Percentiles rank a stretch among this genome's conserved stretches.
Evolutionary conservation across 2,329 filamentous ascomycete genomes (phyloP).

Genomic region (Epichloe scottii): DNA sequence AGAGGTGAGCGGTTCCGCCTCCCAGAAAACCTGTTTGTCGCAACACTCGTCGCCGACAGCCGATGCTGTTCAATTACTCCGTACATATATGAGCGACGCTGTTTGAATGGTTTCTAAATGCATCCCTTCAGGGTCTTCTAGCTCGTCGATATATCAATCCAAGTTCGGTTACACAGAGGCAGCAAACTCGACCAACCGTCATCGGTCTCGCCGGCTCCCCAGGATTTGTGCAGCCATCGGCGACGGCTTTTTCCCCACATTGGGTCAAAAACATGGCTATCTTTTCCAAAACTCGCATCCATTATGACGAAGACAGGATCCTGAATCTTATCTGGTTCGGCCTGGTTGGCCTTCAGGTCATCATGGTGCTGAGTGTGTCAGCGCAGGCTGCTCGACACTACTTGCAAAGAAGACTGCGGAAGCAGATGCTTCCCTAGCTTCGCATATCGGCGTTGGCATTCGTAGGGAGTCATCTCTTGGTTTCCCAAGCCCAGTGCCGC

Average conservation of each 20-base stretch:
- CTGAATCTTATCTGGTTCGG: slow-evolving; percentile 35
- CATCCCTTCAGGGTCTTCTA: not conserved
- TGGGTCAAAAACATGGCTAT: slow-evolving; percentile 8
- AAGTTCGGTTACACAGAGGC: too few relatives aligned
- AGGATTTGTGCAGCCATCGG: not conserved
- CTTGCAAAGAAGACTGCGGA: slow-evolving; percentile 4
- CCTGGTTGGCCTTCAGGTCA: slow-evolving; percentile 31
- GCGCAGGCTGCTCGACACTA: slow-evolving; percentile 13
- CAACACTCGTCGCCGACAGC: not conserved
- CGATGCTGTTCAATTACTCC: too few relatives aligned
- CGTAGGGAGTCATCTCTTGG: not conserved
- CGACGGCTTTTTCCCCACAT: not conserved
- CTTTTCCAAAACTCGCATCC: slow-evolving; percentile 15
- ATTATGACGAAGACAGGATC: slow-evolving; percentile 22
- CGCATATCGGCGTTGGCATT: not conserved
- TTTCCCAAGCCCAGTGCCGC: not conserved
- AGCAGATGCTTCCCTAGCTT: slow-evolving; percentile 4
- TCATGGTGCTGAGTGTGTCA: slow-evolving; percentile 30
- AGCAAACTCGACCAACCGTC: not conserved
- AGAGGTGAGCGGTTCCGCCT: not conserved
- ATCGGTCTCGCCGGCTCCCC: not conserved
- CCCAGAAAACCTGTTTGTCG: not conserved
- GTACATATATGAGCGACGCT: too few relatives aligned
- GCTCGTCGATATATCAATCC: too few relatives aligned
- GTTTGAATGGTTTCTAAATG: not conserved